Conservation (phyloP, 2,329 filamentous ascomycete species). For the Alternaria arbusti region DNA sequence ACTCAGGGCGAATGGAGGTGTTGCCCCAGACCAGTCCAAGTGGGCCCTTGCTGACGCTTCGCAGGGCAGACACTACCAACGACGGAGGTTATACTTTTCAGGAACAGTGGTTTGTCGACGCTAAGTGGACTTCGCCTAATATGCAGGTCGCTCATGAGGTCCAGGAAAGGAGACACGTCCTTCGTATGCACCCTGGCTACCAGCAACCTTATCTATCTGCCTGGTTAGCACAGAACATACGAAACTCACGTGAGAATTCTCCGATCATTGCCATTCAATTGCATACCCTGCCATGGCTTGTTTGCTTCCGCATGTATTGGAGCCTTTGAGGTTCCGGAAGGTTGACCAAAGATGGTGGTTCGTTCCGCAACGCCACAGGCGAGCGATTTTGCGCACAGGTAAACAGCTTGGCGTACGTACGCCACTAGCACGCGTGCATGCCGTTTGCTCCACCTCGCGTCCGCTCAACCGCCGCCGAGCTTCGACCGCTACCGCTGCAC, state of each 20-base stretch:
- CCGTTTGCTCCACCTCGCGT: neutral
- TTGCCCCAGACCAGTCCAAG: conserved; percentile 7
- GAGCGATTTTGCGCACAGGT: neutral
- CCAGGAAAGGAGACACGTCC: neutral
- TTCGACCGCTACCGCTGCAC: neutral
- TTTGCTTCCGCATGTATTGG: neutral
- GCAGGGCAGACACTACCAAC: neutral
- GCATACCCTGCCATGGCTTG: neutral
- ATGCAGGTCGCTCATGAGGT: neutral
- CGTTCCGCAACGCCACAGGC: neutral
- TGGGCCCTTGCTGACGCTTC: neutral
- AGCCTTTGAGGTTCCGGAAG: neutral
- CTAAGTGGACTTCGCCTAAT: conserved; percentile 5
- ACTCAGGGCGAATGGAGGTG: conserved; percentile 1
- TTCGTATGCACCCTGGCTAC: neutral
- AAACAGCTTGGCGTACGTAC: conserved; percentile 1
- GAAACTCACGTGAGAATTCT: neutral
- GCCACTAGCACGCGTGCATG: neutral
- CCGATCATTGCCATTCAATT: neutral
- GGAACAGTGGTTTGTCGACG: neutral
- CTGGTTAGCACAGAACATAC: neutral
- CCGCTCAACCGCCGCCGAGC: neutral
- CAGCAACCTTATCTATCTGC: neutral
- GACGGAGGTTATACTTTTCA: conserved; percentile 8
- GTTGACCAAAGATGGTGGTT: conserved; percentile 2